Evolutionary conservation across 148 eudicot genomes (phyloP), one percentile per base, ranked within the genome.

Genomic region (Heliosperma pusillum): DNA sequence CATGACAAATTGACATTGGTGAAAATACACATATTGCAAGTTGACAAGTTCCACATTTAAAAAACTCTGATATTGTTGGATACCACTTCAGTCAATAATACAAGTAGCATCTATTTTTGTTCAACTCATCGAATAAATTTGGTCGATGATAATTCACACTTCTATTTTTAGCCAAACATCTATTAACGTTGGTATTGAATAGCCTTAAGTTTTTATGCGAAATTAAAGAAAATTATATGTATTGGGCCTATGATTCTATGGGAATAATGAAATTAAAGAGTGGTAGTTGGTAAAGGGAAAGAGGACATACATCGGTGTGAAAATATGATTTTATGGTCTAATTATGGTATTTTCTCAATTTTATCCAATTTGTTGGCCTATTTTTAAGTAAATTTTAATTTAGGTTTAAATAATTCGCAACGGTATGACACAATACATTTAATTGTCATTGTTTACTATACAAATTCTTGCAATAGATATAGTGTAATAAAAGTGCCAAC

Each of bases 81-180:
- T 60, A 60, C 64, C 29, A 21, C 15, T 60, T 24, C 20, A 60
- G 10, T 60, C 64, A 24, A 60, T 9, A 7, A 10, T 7, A n/a
- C n/a, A n/a, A n/a, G n/a, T n/a, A 19, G 26, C 15, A 60, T 60
- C 64, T 60, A 60, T 21, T 60, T 60, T 21, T 5, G 7, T 17
- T 56, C 22, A 17, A n/a, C 19, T n/a, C 3, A 22, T 60, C 7
- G 60, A 60, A 76, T 22, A 36, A 16, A 40, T 36, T 7, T 36
- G 22, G 69, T 26, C 22, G 27, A 44, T 40, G 44, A 65, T 21
- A 42, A 64, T 30, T 24, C 3, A 20, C 17, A 9, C 65, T 71
- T 72, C 71, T 52, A n/a, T 71, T 62, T 78, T 19, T 78, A 78
- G 70, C 55, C 71, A 63, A 78, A 30, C 80, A 78, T 36, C 42